These are phyloP conservation scores for Nakaseomyces sp. DNA, from an alignment of 1,139 yeast genomes.

Conservation along the genomic window DNA sequence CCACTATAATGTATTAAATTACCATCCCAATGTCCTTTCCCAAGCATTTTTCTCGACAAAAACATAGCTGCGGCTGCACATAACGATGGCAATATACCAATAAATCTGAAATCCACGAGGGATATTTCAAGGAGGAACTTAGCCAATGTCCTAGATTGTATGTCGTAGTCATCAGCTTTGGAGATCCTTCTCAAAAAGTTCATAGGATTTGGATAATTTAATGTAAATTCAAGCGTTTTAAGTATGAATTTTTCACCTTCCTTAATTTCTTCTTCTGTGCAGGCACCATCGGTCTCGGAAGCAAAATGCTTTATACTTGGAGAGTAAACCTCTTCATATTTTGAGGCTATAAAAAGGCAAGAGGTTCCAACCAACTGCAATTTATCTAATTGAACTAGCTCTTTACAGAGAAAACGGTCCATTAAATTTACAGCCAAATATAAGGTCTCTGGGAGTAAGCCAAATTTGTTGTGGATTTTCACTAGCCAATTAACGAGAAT, in stretches of 20 bases:
- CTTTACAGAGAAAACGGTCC: slow-evolving; percentile 82
- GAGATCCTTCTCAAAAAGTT: slow-evolving; percentile 86
- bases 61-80: slow-evolving; percentile 92
- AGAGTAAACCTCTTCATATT: slow-evolving; percentile 88
- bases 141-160: slow-evolving; percentile 84
- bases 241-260: slow-evolving; percentile 80
- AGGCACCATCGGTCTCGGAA: slow-evolving; percentile 75
- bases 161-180: slow-evolving; percentile 91
- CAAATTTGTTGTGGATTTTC: slow-evolving; percentile 80
- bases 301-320: slow-evolving; percentile 87
- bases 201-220: slow-evolving; percentile 91
- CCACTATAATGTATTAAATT: slow-evolving; percentile 85
- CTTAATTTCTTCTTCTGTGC: slow-evolving; percentile 70
- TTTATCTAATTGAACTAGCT: slow-evolving; percentile 72
- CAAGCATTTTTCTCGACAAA: slow-evolving; percentile 69
- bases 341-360: slow-evolving; percentile 83
- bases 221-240: slow-evolving; percentile 65
- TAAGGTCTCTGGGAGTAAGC: slow-evolving; percentile 83
- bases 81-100: slow-evolving; percentile 71
- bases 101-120: slow-evolving; percentile 69
- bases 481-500: slow-evolving; percentile 92
- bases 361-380: slow-evolving; percentile 88
- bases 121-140: slow-evolving; percentile 81
- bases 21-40: slow-evolving; percentile 68
- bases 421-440: slow-evolving; percentile 81